phyloP scores from a whole-genome alignment of 1,284 basidiomycete genomes.

The Pascua guehoae region DNA sequence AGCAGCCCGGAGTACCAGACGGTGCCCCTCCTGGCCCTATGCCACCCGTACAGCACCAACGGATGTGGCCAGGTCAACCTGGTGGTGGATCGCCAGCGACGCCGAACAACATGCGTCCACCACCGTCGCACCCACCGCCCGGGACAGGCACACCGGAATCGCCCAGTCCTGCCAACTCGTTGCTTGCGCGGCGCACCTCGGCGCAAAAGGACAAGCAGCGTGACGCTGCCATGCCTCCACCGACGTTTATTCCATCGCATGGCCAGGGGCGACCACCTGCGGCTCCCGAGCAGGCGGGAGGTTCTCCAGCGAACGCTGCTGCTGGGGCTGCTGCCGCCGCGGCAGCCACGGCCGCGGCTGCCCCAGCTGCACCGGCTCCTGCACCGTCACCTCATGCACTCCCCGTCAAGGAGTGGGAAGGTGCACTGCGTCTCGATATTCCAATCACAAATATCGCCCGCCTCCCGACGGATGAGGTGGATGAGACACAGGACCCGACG shows the following conservation, averaged over 20 bases:
- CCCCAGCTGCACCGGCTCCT: constrained; percentile 14
- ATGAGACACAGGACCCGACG: constrained; percentile 50
- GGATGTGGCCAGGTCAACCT: constrained; percentile 14
- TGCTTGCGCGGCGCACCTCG: constrained; percentile 11
- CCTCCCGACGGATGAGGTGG: constrained; percentile 57
- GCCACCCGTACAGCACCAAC: constrained; percentile 17
- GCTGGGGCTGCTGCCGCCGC: background rate
- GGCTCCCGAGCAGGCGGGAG: constrained; percentile 6
- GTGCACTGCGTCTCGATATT: constrained; percentile 56
- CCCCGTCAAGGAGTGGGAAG: constrained; percentile 46
- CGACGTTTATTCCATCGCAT: constrained; percentile 33
- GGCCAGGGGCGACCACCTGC: constrained; percentile 13
- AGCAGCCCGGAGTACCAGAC: background rate
- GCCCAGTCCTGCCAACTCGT: constrained; percentile 1
- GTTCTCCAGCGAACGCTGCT: background rate
- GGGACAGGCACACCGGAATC: constrained; percentile 13
- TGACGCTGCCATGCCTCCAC: constrained; percentile 33
- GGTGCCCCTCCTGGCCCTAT: constrained; percentile 5
- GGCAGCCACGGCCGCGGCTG: constrained; percentile 34
- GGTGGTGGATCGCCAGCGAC: constrained; percentile 8
- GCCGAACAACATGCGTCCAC: constrained; percentile 20
- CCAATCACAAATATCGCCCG: constrained; percentile 62
- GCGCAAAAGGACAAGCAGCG: constrained; percentile 8
- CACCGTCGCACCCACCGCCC: constrained; percentile 23
- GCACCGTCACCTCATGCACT: constrained; percentile 40